A percentile compares a stretch with the other conserved stretches of the same genome.
Conservation (phyloP, 306 rosid genomes). For the Fagus sylvatica region DNA sequence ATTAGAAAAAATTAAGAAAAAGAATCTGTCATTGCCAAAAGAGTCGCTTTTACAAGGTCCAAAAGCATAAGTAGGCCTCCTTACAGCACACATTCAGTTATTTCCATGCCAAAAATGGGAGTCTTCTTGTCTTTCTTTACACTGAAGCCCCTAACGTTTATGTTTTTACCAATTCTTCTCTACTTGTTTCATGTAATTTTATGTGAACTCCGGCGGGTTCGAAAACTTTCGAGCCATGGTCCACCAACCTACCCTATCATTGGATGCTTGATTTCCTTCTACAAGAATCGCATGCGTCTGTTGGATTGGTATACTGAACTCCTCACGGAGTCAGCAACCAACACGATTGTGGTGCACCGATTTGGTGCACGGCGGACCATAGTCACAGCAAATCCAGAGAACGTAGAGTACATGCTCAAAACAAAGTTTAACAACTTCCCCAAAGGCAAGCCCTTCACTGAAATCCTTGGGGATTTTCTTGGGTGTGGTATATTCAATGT, state of each 20-base stretch:
- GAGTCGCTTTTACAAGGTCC: neutral
- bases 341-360: constrained; percentile 60
- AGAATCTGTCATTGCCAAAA: neutral
- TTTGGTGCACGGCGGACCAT: constrained; percentile 66
- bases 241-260: constrained; percentile 68
- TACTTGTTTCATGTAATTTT: constrained; percentile 22
- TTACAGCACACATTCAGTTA: neutral
- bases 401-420: constrained; percentile 79
- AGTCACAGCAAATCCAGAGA: constrained; percentile 69
- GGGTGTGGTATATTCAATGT: constrained; percentile 84
- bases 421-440: constrained; percentile 85
- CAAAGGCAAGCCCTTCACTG: constrained; percentile 82
- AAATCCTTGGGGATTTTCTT: constrained; percentile 76
- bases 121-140: constrained; percentile 29
- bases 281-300: constrained; percentile 56
- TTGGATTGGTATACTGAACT: constrained; percentile 80
- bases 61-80: neutral
- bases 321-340: constrained; percentile 53
- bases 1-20: neutral
- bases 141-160: constrained; percentile 25
- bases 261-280: constrained; percentile 74
- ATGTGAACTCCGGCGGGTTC: constrained; percentile 30
- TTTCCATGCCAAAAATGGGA: constrained; percentile 30
- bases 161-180: constrained; percentile 38
- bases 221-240: constrained; percentile 20